phyloP scores from a whole-genome alignment of 495 filamentous ascomycete species.

The Cercophora sp. region DNA sequence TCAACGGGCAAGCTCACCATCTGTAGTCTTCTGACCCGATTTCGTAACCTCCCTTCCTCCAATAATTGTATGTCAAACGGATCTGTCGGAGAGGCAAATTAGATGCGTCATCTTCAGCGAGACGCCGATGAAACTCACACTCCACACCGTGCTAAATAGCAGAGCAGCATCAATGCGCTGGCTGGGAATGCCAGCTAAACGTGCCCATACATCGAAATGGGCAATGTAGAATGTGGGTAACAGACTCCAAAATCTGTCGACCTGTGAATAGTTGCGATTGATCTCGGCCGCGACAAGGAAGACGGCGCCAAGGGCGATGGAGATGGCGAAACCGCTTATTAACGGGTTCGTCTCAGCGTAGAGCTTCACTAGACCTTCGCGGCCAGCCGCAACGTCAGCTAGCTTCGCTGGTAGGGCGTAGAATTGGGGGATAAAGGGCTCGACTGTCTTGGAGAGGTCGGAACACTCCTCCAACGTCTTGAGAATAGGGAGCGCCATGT shows the following conservation, averaged over 20 bases:
- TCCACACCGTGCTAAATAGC: conserved; percentile 72
- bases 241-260: conserved; percentile 89
- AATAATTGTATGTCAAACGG: conserved; percentile 94
- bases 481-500: conserved; percentile 68
- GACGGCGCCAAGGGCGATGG: conserved; percentile 60
- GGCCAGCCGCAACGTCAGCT: conserved; percentile 51
- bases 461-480: conserved; percentile 66
- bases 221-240: conserved; percentile 82
- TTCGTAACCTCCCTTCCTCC: conserved; percentile 88
- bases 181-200: conserved; percentile 66
- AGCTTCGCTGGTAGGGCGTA: conserved; percentile 63
- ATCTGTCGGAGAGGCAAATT: conserved; percentile 33
- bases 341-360: conserved; percentile 89
- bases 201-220: conserved; percentile 82
- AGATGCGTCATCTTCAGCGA: background rate
- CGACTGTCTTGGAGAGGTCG: conserved; percentile 66
- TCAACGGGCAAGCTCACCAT: conserved; percentile 56
- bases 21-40: conserved; percentile 92
- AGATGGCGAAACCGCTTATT: conserved; percentile 68
- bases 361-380: conserved; percentile 52
- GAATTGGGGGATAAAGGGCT: conserved; percentile 75
- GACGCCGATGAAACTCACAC: conserved; percentile 50
- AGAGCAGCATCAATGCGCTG: conserved; percentile 69
- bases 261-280: conserved; percentile 90
- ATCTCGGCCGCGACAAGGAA: conserved; percentile 74